A percentile compares a stretch with the other conserved stretches of the same genome.
Evolutionary conservation across 208 protist species (phyloP).

Genomic region (Wallacemonas sp.): DNA sequence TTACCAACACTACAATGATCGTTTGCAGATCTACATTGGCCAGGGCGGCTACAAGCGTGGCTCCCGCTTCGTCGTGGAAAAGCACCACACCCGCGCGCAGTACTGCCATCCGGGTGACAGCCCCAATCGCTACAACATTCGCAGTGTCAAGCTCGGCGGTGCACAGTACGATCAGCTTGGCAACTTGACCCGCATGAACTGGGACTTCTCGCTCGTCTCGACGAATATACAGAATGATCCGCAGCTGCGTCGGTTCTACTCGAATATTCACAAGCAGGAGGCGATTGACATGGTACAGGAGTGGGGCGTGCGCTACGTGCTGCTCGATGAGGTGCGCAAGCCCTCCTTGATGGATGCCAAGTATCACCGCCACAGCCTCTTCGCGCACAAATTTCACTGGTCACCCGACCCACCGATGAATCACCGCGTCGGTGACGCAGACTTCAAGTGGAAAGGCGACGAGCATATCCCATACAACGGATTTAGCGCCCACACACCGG

Average conservation of each 20-base stretch:
- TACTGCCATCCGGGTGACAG: slow-evolving; percentile 50
- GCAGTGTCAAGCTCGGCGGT: slow-evolving; percentile 48
- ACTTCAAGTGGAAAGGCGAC: slow-evolving; percentile 83
- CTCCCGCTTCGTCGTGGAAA: slow-evolving; percentile 68
- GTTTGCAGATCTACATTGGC: slow-evolving; percentile 47
- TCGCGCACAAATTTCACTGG: slow-evolving; percentile 83
- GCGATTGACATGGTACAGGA: slow-evolving; percentile 69
- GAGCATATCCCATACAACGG: slow-evolving; percentile 72
- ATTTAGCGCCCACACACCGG: slow-evolving; percentile 54
- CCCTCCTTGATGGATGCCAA: slow-evolving; percentile 68
- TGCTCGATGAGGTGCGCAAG: slow-evolving; percentile 82
- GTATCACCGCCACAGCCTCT: slow-evolving; percentile 75
- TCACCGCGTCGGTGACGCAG: slow-evolving; percentile 66
- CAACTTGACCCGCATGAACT: slow-evolving; percentile 61
- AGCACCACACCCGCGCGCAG: slow-evolving; percentile 58
- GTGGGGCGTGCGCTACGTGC: slow-evolving; percentile 79
- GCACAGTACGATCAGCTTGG: slow-evolving; percentile 65
- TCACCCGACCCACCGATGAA: slow-evolving; percentile 70
- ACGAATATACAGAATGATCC: slow-evolving; percentile 64
- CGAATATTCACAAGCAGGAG: slow-evolving; percentile 52
- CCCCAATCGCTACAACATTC: slow-evolving; percentile 53
- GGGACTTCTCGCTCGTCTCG: slow-evolving; percentile 47
- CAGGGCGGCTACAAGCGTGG: slow-evolving; percentile 39
- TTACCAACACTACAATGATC: slow-evolving; percentile 69
- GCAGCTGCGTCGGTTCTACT: slow-evolving; percentile 32